Percentiles rank a stretch among this genome's conserved stretches.
phyloP scores from a whole-genome alignment of 2,329 filamentous ascomycete genomes.

The Teratosphaeria zuluensis region DNA sequence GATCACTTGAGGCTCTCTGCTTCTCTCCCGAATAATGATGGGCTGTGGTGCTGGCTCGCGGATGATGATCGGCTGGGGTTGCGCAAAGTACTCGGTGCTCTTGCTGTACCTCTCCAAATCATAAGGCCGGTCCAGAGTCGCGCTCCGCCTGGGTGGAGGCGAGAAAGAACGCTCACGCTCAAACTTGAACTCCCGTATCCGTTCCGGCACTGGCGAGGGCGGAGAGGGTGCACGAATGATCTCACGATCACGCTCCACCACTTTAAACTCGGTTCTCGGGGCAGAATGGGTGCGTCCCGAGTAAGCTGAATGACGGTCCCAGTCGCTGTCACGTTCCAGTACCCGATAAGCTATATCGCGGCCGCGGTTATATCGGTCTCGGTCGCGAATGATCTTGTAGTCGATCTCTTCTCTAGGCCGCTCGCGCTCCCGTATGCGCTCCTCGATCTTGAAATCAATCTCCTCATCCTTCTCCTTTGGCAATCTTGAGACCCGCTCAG shows the following conservation, averaged over 20 bases:
- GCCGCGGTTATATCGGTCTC: conserved; percentile 17
- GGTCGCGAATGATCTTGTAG: conserved; percentile 25
- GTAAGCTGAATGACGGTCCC: conserved; percentile 4
- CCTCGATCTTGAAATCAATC: conserved; percentile 17
- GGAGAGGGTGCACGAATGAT: conserved; percentile 26
- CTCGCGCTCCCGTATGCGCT: conserved; percentile 11
- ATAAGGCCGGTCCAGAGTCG: conserved; percentile 28
- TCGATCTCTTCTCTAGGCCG: conserved; percentile 18
- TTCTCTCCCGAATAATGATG: conserved; percentile 47
- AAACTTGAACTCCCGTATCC: conserved; percentile 43
- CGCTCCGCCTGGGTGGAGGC: conserved; percentile 24
- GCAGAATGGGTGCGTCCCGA: neutral
- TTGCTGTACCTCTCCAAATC: conserved; percentile 44
- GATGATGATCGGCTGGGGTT: conserved; percentile 40
- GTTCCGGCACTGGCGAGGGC: conserved; percentile 32
- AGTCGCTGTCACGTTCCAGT: conserved; percentile 22
- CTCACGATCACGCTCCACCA: conserved; percentile 28
- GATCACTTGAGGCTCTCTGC: conserved; percentile 41
- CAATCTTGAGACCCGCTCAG: conserved; percentile 1
- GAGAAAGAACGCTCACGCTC: conserved; percentile 42
- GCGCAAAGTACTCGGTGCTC: conserved; percentile 43
- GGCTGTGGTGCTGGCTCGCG: conserved; percentile 40
- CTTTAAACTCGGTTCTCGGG: conserved; percentile 28
- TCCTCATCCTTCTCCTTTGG: conserved; percentile 8
- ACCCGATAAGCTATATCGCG: conserved; percentile 25